Evolutionary conservation across 306 rosid species (phyloP), one percentile per base, ranked within the genome.

Genomic region (Acacia crassicarpa): DNA sequence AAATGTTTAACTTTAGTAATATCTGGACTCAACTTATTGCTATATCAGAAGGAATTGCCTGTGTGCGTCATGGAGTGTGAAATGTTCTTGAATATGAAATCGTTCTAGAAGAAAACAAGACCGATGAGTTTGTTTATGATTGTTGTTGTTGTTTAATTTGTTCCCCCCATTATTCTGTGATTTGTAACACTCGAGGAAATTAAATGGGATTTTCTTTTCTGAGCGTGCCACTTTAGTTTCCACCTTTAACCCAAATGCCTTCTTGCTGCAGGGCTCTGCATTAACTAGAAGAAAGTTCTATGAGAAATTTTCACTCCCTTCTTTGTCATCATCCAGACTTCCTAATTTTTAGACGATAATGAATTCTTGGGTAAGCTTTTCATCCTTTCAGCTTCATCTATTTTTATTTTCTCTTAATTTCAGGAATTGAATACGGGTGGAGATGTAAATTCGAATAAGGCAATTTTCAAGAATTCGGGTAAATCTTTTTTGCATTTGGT

Each of bases 231-330:
- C 48, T 66, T 46, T 72, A 77, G 16, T 10, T 82, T 59, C 14
- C 11, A 44, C 2, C 14, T 63, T 82, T 76, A 9, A 22, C 69
- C 68, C 67, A 77, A 44, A 7, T 35, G 65, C n/a, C 67, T 71
- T 82, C 73, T 35, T 80, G 69, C 77, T 88, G 82, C 91, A 94
- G 98, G 92, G 88, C 30, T 84, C 84, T 85, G 72, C 89, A 83
- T 87, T 91, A 53, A 81, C 87, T 49, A 76, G 84, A 79, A 82
- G 81, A 76, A 91, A 83, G 53, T 70, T 79, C 22, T 67, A 74
- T 32, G 51, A 74, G 58, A 84, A 83, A 38, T 79, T 80, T 77
- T 84, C 86, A 78, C 82, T 70, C 77, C 85, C 77, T n/a, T n/a
- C n/a, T 77, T 84, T 79, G 69, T 67, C 75, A 74, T 83, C 88